Evolutionary conservation across 768 basidiomycete species (phyloP), one percentile per base, ranked within the genome.

Genomic region (Tylopilus cervinicoccineus): DNA sequence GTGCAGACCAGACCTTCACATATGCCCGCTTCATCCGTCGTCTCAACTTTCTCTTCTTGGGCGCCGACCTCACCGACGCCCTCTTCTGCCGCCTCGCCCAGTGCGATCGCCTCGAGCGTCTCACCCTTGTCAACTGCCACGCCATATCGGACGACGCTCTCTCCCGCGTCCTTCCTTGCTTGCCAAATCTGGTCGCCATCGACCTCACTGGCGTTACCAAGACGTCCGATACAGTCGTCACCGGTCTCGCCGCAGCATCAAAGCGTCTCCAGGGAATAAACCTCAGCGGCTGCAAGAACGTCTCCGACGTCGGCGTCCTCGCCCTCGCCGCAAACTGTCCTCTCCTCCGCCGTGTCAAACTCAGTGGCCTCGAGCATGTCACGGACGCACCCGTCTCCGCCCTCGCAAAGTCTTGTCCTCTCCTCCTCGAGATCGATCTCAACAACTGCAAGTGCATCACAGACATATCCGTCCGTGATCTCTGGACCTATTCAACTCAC

Each of bases 401-500:
- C 27, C 76, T 99, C 43, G 87, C 88, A 28, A 78, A 77, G 52
- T 76, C 76, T 5, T 95, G 93, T 62, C 87, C 90, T 1, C 76
- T 93, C 43, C 79, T 99, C 22, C 79, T 99, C 48, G 96, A 99
- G 68, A 83, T 98, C 56, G 96, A 99, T 69, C 83, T 99, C 60
- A 86, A 90, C 60, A 77, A 83, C 53, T 93, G 93, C 71, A 76
- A 78, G 50, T 74, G 73, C 46, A 77, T 97, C 61, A 86, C 91
- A 16, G 85, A 96, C 61, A 63, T 74, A 13, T 77, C 88, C 26
- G 73, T 93, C 48, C 84, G 91, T 45, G 84, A 91, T 54, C 78
- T 98, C 27, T 94, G 94, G 89, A 72, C 78, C 11, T 70, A 88
- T 59, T 86, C 85, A 2, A 71, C 72, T 23, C 81, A 92, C 60